A percentile compares a stretch with the other conserved stretches of the same genome.
Evolutionary conservation across 768 basidiomycete species (phyloP).

Genomic region (Gautieria morchelliformis): DNA sequence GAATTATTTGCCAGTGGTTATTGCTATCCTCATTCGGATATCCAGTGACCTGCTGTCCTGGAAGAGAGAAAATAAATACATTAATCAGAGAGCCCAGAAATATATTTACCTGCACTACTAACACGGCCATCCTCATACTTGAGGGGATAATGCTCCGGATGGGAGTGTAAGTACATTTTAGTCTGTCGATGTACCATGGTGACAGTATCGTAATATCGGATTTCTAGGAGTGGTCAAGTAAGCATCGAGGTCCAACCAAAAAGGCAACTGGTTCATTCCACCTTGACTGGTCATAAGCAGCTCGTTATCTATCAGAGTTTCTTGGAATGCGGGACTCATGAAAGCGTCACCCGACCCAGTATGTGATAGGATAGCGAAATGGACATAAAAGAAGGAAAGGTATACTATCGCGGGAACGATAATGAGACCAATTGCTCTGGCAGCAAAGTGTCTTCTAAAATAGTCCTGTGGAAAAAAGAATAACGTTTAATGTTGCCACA

Average conservation of each 20-base stretch:
- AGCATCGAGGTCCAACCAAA: conserved; percentile 1
- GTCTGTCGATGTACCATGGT: conserved; percentile 87
- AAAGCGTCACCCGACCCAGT: conserved; percentile 92
- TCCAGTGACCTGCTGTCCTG: conserved; percentile 93
- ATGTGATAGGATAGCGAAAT: conserved; percentile 78
- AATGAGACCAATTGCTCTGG: conserved; percentile 79
- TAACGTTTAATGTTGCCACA: neutral
- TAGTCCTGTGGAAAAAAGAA: conserved; percentile 46
- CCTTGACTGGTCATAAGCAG: conserved; percentile 87
- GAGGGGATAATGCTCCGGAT: conserved; percentile 82
- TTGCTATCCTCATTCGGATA: conserved; percentile 92
- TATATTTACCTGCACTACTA: conserved; percentile 69
- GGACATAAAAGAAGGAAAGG: conserved; percentile 91
- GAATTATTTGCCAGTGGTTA: conserved; percentile 92
- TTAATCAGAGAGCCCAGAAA: neutral
- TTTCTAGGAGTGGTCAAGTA: conserved; percentile 42
- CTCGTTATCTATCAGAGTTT: conserved; percentile 87
- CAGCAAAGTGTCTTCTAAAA: conserved; percentile 82
- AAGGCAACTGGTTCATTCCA: conserved; percentile 24
- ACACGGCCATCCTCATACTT: conserved; percentile 94
- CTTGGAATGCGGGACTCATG: conserved; percentile 98
- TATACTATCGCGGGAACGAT: conserved; percentile 84
- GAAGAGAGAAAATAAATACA: neutral
- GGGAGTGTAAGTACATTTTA: conserved; percentile 90
- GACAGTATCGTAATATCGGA: conserved; percentile 86